A percentile compares a stretch with the other conserved stretches of the same genome.
These are phyloP conservation scores for Trichoderma aggressivum DNA, from an alignment of 2,329 filamentous ascomycete genomes.

Conservation along the genomic window DNA sequence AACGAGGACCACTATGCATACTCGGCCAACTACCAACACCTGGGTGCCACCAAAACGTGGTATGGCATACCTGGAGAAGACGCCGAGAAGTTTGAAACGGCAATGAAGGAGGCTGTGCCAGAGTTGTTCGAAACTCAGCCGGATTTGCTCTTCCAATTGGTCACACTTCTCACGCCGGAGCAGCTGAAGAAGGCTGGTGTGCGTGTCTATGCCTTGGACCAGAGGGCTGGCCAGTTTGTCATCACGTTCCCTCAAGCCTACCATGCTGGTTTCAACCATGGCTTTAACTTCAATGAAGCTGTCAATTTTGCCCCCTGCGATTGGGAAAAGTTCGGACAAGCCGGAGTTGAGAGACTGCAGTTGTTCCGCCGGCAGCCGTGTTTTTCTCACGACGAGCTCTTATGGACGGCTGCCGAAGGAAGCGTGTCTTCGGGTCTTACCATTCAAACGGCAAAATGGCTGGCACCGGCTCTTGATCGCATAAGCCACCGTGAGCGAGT, in stretches of 20 bases:
- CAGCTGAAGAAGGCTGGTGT: slow-evolving; percentile 92
- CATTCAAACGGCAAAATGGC: slow-evolving; percentile 93
- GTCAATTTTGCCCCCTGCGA: slow-evolving; percentile 95
- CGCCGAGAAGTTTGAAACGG: slow-evolving; percentile 89
- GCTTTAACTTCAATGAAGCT: slow-evolving; percentile 98
- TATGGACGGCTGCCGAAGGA: slow-evolving; percentile 83
- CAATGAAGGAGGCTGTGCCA: slow-evolving; percentile 92
- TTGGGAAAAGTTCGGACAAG: slow-evolving; percentile 89
- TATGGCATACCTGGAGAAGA: slow-evolving; percentile 95
- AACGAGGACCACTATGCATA: slow-evolving; percentile 98
- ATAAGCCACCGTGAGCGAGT: slow-evolving; percentile 70
- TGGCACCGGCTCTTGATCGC: slow-evolving; percentile 79
- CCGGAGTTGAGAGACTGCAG: slow-evolving; percentile 81
- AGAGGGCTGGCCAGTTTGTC: slow-evolving; percentile 91
- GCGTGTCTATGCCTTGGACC: slow-evolving; percentile 89
- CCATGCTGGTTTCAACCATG: slow-evolving; percentile 97
- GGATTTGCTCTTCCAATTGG: slow-evolving; percentile 91
- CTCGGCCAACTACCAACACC: slow-evolving; percentile 97
- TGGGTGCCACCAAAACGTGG: slow-evolving; percentile 98
- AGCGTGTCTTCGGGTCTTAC: slow-evolving; percentile 61
- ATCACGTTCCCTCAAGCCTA: slow-evolving; percentile 97
- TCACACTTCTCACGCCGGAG: slow-evolving; percentile 92
- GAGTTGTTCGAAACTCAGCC: slow-evolving; percentile 97
- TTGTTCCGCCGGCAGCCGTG: slow-evolving; percentile 88
- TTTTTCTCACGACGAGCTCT: slow-evolving; percentile 93